phyloP scores from a whole-genome alignment of 179 eudicot species.

The Gypsophila paniculata region DNA sequence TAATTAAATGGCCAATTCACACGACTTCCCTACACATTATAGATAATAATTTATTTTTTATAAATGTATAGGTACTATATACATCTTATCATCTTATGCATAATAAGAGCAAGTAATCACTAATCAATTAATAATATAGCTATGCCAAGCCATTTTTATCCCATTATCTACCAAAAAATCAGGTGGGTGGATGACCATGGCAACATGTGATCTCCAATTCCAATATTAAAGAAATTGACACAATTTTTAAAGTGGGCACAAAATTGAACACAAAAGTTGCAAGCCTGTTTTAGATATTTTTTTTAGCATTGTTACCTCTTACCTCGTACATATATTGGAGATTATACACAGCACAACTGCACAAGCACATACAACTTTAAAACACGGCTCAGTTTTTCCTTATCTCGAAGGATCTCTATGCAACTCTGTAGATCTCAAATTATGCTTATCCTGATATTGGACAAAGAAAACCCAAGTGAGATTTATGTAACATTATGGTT shows the following conservation, averaged over 20 bases:
- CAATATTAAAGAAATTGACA: neutral
- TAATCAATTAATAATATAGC: neutral
- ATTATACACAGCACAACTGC: conserved; percentile 1
- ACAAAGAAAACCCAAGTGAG: neutral
- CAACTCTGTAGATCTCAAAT: conserved; percentile 46
- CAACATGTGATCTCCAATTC: neutral
- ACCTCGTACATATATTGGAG: conserved; percentile 13
- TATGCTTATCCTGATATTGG: conserved; percentile 51
- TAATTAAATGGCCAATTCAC: neutral
- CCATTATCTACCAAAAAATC: neutral
- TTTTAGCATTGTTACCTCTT: conserved; percentile 15
- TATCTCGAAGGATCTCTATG: conserved; percentile 38
- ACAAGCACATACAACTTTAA: conserved; percentile 18
- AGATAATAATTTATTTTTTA: neutral
- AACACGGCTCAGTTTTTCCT: conserved; percentile 10
- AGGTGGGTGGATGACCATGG: neutral
- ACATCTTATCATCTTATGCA: neutral
- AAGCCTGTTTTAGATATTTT: neutral
- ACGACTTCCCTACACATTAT: neutral
- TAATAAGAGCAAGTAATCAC: neutral
- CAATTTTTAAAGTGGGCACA: neutral
- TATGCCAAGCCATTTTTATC: neutral
- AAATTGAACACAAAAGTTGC: neutral
- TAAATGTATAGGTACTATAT: neutral
- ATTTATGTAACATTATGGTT: conserved; percentile 7